Percentiles rank a stretch among this genome's conserved stretches.
These are phyloP conservation scores for Cryptococcus sp. DNA, from an alignment of 1,284 basidiomycete genomes.

Conservation along the genomic window DNA sequence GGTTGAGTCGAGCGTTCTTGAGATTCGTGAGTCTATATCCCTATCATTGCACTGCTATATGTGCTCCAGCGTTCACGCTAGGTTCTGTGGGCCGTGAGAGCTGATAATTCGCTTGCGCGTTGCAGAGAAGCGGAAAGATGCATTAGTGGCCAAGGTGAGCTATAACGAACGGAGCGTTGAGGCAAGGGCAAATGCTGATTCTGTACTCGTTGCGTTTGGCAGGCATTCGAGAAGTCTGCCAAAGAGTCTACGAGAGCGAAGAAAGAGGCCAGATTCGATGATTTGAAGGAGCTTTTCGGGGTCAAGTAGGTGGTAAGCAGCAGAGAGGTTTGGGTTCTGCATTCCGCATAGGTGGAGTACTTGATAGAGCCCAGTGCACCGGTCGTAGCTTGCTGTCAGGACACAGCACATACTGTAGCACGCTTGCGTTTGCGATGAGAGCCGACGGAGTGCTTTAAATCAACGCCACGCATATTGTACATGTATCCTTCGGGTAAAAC, in stretches of 20 bases:
- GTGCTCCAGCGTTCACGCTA: neutral
- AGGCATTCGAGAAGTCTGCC: conserved; percentile 49
- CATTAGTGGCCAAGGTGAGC: conserved; percentile 41
- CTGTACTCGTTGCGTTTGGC: neutral
- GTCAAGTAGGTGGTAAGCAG: conserved; percentile 19
- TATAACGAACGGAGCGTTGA: neutral
- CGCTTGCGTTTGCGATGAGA: too few species aligned
- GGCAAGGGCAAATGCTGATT: neutral
- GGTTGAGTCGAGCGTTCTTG: conserved; percentile 79
- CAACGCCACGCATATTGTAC: too few species aligned
- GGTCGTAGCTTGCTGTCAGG: too few species aligned
- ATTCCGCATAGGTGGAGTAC: too few species aligned
- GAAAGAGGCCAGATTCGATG: conserved; percentile 47
- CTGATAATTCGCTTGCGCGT: too few species aligned
- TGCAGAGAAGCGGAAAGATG: conserved; percentile 48
- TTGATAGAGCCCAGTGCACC: too few species aligned
- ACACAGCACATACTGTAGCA: too few species aligned
- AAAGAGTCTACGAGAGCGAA: conserved; percentile 38
- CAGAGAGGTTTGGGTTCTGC: too few species aligned
- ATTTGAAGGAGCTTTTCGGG: conserved; percentile 48
- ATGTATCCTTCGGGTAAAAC: too few species aligned
- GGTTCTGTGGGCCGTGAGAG: neutral
- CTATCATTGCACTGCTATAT: conserved; percentile 21
- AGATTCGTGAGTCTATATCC: conserved; percentile 82
- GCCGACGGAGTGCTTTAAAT: too few species aligned